A percentile compares a stretch with the other conserved stretches of the same genome.
phyloP scores from a whole-genome alignment of 495 filamentous ascomycete species.

The Aspergillus incahuasiensis region DNA sequence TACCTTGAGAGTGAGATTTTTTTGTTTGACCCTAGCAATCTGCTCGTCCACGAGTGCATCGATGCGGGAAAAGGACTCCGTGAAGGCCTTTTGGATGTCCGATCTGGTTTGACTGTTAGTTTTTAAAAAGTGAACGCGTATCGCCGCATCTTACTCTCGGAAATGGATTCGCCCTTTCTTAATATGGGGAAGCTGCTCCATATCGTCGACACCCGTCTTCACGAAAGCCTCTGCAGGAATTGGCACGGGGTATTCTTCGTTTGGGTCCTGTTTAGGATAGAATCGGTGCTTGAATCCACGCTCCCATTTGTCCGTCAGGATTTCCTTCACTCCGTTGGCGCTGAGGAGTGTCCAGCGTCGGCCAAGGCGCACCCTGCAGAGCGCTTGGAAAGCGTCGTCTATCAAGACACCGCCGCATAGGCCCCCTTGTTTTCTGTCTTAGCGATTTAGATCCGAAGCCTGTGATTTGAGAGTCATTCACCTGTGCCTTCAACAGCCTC shows the following conservation, averaged over 20 bases:
- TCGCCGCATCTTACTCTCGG: neutral
- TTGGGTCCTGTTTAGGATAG: neutral
- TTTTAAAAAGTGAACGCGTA: neutral
- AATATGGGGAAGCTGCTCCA: slow-evolving; percentile 1
- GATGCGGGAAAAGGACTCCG: slow-evolving; percentile 4
- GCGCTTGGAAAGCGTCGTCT: slow-evolving; percentile 7
- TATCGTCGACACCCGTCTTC: slow-evolving; percentile 2
- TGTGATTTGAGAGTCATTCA: neutral
- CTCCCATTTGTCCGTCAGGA: slow-evolving; percentile 8
- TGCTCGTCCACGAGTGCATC: neutral
- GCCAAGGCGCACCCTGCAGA: slow-evolving; percentile 4
- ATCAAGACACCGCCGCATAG: slow-evolving; percentile 10
- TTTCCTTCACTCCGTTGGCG: slow-evolving; percentile 7
- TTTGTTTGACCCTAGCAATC: too few species aligned
- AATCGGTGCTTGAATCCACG: slow-evolving; percentile 3
- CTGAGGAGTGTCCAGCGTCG: slow-evolving; percentile 10
- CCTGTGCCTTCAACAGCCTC: slow-evolving; percentile 10
- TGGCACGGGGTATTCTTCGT: slow-evolving; percentile 1
- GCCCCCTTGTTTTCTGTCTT: too few species aligned
- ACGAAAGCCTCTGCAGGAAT: slow-evolving; percentile 9
- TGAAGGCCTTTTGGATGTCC: slow-evolving; percentile 5
- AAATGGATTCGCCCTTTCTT: slow-evolving; percentile 11
- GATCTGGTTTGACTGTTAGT: too few species aligned
- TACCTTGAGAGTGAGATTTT: neutral
- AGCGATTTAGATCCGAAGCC: neutral